These are phyloP conservation scores for Dentipellis sp. DNA, from an alignment of 768 basidiomycete genomes.

Conservation along the genomic window DNA sequence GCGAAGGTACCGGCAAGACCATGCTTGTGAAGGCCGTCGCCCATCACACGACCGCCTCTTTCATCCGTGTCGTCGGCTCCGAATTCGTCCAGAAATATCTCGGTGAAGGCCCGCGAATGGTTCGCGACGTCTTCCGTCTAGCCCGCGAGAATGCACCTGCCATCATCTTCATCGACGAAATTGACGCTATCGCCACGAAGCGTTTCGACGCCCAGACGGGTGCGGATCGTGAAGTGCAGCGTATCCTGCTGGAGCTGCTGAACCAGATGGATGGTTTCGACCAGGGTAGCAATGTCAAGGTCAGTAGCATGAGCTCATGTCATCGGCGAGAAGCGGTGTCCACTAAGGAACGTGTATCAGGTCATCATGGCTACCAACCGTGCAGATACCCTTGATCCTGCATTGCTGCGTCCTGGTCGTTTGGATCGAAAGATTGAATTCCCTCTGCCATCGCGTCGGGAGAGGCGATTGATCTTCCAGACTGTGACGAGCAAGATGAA, in stretches of 20 bases:
- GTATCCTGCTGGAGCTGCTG: constrained; percentile 90
- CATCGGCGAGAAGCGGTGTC: background rate
- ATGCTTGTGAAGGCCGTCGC: constrained; percentile 99
- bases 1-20: constrained; percentile 88
- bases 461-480: constrained; percentile 96
- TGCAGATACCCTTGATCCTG: constrained; percentile 95
- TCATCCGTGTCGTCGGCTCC: constrained; percentile 96
- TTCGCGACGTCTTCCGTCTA: constrained; percentile 96
- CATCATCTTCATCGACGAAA: constrained; percentile 99
- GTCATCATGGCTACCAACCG: constrained; percentile 99
- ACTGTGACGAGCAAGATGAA: constrained; percentile 98
- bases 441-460: constrained; percentile 86
- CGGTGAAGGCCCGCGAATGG: constrained; percentile 99
- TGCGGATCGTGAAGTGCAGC: constrained; percentile 97
- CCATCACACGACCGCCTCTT: constrained; percentile 91
- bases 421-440: constrained; percentile 99
- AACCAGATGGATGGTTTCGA: constrained; percentile 99
- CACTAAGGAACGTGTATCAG: constrained; percentile 28
- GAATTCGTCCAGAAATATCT: constrained; percentile 99
- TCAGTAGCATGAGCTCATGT: constrained; percentile 21
- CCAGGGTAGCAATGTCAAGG: constrained; percentile 98
- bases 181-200: constrained; percentile 98
- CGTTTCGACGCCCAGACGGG: constrained; percentile 99
- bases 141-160: constrained; percentile 95
- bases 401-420: constrained; percentile 92